phyloP scores from a whole-genome alignment of 129 eudicot genomes.

The Chrysanthemum seticuspe region DNA sequence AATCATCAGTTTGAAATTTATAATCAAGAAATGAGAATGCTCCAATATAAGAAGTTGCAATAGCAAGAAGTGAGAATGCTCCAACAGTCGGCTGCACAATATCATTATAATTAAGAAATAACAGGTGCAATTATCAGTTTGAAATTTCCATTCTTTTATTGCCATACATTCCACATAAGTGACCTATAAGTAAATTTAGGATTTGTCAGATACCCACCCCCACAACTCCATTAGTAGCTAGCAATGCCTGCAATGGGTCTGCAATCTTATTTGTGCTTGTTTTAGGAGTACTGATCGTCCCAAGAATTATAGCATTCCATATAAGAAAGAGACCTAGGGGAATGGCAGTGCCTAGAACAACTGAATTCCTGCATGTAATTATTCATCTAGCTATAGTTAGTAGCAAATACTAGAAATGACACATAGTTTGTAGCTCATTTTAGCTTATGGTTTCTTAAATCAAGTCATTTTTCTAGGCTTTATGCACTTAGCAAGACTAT shows the following conservation, averaged over 20 bases:
- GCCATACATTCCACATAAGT: constrained; percentile 1
- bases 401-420: not conserved
- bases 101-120: constrained; percentile 4
- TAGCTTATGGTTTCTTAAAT: no score
- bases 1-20: no score
- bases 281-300: constrained; percentile 55
- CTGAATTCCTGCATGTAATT: constrained; percentile 65
- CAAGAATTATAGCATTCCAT: constrained; percentile 95
- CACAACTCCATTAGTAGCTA: constrained; percentile 75
- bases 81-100: constrained; percentile 81
- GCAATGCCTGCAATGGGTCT: constrained; percentile 75
- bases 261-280: constrained; percentile 44
- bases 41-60: constrained; percentile 92
- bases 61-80: constrained; percentile 83
- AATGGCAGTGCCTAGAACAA: constrained; percentile 83
- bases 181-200: not conserved
- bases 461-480: no score
- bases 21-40: no score
- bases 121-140: constrained; percentile 4
- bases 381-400: constrained; percentile 1
- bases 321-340: constrained; percentile 84
- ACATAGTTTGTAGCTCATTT: not conserved
- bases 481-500: no score
- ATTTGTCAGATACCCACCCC: constrained; percentile 56
- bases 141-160: constrained; percentile 5